Evolutionary conservation across 371 early-diverging fungal genomes (phyloP).

Genomic region (Mucor saturninus): DNA sequence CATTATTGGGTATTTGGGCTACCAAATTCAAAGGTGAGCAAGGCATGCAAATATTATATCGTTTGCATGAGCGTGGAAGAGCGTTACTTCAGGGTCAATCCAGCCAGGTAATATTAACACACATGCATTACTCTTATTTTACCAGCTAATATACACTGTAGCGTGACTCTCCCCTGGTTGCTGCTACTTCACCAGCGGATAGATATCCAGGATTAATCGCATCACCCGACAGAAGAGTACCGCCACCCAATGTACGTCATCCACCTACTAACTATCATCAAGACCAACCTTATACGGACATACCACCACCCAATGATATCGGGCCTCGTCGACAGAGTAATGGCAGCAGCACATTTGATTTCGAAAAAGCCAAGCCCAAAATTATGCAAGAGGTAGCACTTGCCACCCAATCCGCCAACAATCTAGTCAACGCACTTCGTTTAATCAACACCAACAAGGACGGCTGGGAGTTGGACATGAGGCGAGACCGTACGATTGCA

Average conservation of each 20-base stretch:
- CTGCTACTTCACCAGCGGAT: neutral
- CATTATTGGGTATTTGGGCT: constrained; percentile 38
- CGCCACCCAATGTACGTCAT: neutral
- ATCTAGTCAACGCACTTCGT: constrained; percentile 41
- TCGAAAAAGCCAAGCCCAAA: constrained; percentile 45
- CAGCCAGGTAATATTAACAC: neutral
- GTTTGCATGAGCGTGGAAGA: constrained; percentile 38
- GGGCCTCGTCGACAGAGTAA: constrained; percentile 1
- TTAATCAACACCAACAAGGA: constrained; percentile 41
- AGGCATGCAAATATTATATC: constrained; percentile 34
- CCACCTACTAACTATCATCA: neutral
- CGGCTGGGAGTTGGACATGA: constrained; percentile 42
- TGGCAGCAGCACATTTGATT: constrained; percentile 23
- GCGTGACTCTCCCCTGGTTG: neutral
- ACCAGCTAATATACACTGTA: too few relatives aligned
- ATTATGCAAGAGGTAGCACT: constrained; percentile 50
- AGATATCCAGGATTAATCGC: neutral
- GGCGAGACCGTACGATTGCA: constrained; percentile 34
- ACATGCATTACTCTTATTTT: too few relatives aligned
- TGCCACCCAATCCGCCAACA: constrained; percentile 44
- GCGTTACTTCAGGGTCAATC: neutral
- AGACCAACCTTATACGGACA: neutral
- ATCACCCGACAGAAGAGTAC: neutral
- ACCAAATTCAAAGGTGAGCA: constrained; percentile 42
- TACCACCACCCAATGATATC: constrained; percentile 2